These are phyloP conservation scores for Pyrenopolyporus hunteri DNA, from an alignment of 495 filamentous ascomycete genomes.

Conservation along the genomic window DNA sequence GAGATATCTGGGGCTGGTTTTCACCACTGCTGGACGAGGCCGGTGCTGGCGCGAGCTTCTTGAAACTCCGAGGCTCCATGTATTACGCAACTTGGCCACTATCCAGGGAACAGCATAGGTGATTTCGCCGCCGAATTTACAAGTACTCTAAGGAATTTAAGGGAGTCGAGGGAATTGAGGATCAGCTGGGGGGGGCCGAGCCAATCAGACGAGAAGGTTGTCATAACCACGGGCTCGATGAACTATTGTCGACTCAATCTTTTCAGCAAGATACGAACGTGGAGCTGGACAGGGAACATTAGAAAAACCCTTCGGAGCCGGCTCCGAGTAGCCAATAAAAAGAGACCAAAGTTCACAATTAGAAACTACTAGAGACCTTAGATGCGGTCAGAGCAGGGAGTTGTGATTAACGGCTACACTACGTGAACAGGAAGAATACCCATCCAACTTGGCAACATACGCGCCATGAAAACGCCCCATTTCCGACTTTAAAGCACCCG, in stretches of 20 bases:
- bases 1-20: not conserved
- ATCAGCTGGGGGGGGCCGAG: slow-evolving; percentile 1
- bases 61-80: slow-evolving; percentile 30
- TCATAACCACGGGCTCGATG: not conserved
- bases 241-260: not conserved
- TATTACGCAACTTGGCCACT: slow-evolving; percentile 2
- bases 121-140: slow-evolving; percentile 1
- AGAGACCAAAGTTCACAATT: not conserved
- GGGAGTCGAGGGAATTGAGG: not conserved
- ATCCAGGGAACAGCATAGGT: not conserved
- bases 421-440: not conserved
- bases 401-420: not conserved
- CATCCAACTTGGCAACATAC: not conserved
- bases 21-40: not conserved
- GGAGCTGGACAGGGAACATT: slow-evolving; percentile 10
- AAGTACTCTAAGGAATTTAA: not conserved
- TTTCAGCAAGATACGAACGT: slow-evolving; percentile 15
- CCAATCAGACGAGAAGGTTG: slow-evolving; percentile 8
- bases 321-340: slow-evolving; percentile 32
- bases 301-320: slow-evolving; percentile 9
- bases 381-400: not conserved
- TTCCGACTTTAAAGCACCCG: not conserved
- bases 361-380: slow-evolving; percentile 4
- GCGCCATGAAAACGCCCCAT: not conserved
- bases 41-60: slow-evolving; percentile 32